These are phyloP conservation scores for Agrocybe praecox DNA, from an alignment of 768 basidiomycete species.

Conservation along the genomic window DNA sequence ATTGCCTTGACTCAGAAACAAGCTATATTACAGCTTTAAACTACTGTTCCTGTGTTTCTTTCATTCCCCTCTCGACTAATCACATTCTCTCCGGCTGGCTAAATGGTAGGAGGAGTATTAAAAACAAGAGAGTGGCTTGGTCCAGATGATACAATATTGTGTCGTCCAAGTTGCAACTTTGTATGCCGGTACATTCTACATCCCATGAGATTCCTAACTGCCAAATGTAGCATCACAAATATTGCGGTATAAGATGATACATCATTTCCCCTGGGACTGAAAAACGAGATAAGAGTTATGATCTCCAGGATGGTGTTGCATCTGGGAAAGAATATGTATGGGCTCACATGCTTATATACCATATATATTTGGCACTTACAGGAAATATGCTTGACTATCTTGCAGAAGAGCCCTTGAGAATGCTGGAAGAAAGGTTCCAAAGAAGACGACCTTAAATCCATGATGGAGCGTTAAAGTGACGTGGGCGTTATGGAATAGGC, in stretches of 20 bases:
- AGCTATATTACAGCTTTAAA: no score
- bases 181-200: slow-evolving; percentile 1
- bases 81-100: no score
- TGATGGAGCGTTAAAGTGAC: background rate
- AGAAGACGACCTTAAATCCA: slow-evolving; percentile 13
- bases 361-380: slow-evolving; percentile 21
- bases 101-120: no score
- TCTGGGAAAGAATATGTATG: background rate
- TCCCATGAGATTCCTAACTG: slow-evolving; percentile 5
- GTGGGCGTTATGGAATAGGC: slow-evolving; percentile 18
- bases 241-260: background rate
- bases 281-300: background rate
- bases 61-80: no score
- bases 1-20: no score
- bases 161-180: background rate
- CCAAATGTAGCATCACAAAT: slow-evolving; percentile 2
- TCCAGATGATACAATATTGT: no score
- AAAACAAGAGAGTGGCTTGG: no score
- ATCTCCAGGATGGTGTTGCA: slow-evolving; percentile 5
- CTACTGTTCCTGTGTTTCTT: no score
- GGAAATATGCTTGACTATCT: slow-evolving; percentile 34
- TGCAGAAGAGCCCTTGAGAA: slow-evolving; percentile 26
- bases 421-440: slow-evolving; percentile 27
- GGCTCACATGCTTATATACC: no score
- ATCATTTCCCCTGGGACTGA: no score